Conservation (phyloP, 345 rosid species). For the Viola odorata region DNA sequence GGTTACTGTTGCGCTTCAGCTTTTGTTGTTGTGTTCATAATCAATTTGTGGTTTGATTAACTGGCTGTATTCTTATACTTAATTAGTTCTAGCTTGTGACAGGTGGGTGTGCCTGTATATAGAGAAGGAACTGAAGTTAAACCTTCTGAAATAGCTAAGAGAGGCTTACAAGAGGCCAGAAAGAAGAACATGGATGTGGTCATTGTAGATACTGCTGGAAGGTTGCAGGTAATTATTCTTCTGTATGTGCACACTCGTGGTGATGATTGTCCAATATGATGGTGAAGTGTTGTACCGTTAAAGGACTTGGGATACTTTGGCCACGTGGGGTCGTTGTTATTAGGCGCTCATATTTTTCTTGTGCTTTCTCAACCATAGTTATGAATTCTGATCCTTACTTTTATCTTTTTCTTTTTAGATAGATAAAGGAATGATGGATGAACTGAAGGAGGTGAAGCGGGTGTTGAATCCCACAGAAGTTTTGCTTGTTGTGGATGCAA, state of each 20-base stretch:
- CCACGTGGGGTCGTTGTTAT: background rate
- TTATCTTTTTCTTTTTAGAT: constrained; percentile 37
- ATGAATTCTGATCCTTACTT: too few relatives aligned
- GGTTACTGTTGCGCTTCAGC: too few relatives aligned
- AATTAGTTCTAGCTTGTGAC: constrained; percentile 35
- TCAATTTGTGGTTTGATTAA: background rate
- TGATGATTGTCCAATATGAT: constrained; percentile 1
- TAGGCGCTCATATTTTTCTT: background rate
- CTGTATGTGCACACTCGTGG: background rate
- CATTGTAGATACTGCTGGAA: constrained; percentile 94
- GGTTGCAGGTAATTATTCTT: constrained; percentile 71
- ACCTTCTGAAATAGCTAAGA: constrained; percentile 85
- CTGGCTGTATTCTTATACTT: background rate
- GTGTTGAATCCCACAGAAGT: constrained; percentile 84
- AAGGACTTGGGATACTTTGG: too few relatives aligned
- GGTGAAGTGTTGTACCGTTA: background rate
- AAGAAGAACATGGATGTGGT: constrained; percentile 78
- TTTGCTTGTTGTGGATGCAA: constrained; percentile 95
- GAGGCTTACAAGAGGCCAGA: constrained; percentile 82
- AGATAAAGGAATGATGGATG: constrained; percentile 97
- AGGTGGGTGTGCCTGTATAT: constrained; percentile 92
- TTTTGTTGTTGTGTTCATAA: background rate
- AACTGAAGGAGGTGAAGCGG: constrained; percentile 88
- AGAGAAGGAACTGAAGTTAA: constrained; percentile 77
- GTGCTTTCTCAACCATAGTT: background rate